These are phyloP conservation scores for Termitomyces eurrhizus DNA, from an alignment of 768 basidiomycete species.

Conservation along the genomic window DNA sequence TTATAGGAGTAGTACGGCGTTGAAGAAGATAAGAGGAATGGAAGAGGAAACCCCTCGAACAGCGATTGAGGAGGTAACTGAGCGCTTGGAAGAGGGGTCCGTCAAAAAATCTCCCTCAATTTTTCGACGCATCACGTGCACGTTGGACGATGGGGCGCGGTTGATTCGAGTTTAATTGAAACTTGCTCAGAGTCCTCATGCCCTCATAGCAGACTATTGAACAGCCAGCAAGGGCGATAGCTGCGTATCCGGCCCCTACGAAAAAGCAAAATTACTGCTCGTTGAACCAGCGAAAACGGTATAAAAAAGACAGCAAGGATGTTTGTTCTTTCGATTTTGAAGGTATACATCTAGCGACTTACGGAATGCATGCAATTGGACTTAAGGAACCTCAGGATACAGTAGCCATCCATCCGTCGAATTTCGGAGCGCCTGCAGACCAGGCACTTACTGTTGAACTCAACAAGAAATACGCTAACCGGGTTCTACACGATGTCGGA, in stretches of 20 bases:
- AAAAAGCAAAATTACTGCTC: neutral
- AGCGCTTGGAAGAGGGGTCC: neutral
- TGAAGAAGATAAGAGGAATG: neutral
- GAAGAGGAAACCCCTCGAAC: neutral
- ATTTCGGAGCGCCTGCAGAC: conserved; percentile 75
- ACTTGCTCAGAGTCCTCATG: conserved; percentile 9
- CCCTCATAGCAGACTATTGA: conserved; percentile 5
- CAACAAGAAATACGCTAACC: conserved; percentile 95
- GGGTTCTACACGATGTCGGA: conserved; percentile 86
- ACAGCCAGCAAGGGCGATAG: conserved; percentile 2
- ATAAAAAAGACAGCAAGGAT: conserved; percentile 20
- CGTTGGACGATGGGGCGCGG: neutral
- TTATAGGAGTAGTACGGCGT: neutral
- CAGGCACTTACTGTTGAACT: conserved; percentile 81
- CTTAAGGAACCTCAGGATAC: conserved; percentile 61
- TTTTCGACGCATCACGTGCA: conserved; percentile 16
- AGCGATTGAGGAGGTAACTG: neutral
- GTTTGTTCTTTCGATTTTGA: conserved; percentile 46
- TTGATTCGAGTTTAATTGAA: neutral
- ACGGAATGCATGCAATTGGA: neutral
- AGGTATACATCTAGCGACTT: conserved; percentile 20
- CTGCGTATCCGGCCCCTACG: neutral
- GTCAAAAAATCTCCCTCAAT: conserved; percentile 6
- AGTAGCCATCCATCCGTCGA: conserved; percentile 81
- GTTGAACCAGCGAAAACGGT: neutral